These are phyloP conservation scores for Zopfia rhizophila DNA, from an alignment of 2,329 filamentous ascomycete genomes.

Conservation along the genomic window DNA sequence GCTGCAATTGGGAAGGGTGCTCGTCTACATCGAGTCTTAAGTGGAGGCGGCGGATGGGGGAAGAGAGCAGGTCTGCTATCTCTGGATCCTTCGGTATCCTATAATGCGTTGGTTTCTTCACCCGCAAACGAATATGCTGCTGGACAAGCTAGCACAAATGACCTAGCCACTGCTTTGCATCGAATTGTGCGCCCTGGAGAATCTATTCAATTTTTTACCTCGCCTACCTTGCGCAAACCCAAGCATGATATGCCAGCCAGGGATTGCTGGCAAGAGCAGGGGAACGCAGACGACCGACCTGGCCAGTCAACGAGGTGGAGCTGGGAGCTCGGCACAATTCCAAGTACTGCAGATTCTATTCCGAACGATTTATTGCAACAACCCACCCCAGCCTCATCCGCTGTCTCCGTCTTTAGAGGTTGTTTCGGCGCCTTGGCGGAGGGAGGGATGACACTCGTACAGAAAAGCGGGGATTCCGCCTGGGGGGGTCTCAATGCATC, in stretches of 20 bases:
- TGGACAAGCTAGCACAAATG: slow-evolving; percentile 32
- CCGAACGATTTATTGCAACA: slow-evolving; percentile 35
- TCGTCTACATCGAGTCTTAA: slow-evolving; percentile 67
- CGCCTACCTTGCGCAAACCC: slow-evolving; percentile 18
- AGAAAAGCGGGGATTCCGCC: slow-evolving; percentile 2
- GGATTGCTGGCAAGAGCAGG: neutral
- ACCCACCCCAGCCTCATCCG: slow-evolving; percentile 11
- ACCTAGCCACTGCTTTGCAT: slow-evolving; percentile 55
- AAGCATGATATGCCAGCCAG: slow-evolving; percentile 1
- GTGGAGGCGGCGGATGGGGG: slow-evolving; percentile 87
- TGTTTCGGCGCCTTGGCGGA: slow-evolving; percentile 73
- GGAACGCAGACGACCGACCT: slow-evolving; percentile 1
- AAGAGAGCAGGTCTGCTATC: slow-evolving; percentile 81
- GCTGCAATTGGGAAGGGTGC: slow-evolving; percentile 42
- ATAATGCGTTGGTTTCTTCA: slow-evolving; percentile 7
- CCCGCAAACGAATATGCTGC: slow-evolving; percentile 7
- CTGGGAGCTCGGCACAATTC: slow-evolving; percentile 55
- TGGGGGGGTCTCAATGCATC: slow-evolving; percentile 36
- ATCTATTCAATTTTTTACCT: slow-evolving; percentile 60
- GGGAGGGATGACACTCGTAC: slow-evolving; percentile 56
- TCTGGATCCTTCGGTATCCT: slow-evolving; percentile 68
- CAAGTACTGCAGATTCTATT: slow-evolving; percentile 56
- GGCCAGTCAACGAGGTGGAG: slow-evolving; percentile 18
- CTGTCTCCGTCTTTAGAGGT: slow-evolving; percentile 34
- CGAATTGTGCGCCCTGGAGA: slow-evolving; percentile 72